Evolutionary conservation across 2,329 filamentous ascomycete genomes (phyloP).

Genomic region (Botryotinia narcissicola): DNA sequence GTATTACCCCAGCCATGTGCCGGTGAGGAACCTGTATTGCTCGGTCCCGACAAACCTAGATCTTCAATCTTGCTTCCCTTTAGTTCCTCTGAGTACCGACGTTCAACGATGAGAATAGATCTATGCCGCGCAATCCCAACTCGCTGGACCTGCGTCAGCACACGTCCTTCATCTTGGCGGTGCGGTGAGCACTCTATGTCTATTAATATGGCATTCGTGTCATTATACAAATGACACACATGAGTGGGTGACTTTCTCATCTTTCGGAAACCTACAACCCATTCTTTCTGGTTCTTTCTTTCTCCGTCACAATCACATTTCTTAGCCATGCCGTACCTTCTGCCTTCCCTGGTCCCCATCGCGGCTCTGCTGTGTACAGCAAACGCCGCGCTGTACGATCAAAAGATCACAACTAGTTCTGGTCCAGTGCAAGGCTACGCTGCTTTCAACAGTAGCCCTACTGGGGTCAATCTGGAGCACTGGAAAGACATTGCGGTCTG

Average conservation of each 20-base stretch:
- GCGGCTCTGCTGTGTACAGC: not conserved
- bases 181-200: not conserved
- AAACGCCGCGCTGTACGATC: slow-evolving; percentile 19
- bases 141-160: not conserved
- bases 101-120: not conserved
- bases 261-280: not conserved
- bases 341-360: not conserved
- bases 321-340: not conserved
- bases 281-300: not conserved
- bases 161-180: not conserved
- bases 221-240: not conserved
- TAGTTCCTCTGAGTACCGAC: not conserved
- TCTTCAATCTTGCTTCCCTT: not conserved
- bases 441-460: slow-evolving; percentile 24
- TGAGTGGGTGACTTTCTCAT: not conserved
- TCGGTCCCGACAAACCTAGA: not conserved
- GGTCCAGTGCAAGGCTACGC: slow-evolving; percentile 22
- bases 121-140: not conserved
- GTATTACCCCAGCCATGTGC: not conserved
- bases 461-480: slow-evolving; percentile 15
- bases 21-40: not conserved
- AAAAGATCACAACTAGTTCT: slow-evolving; percentile 21
- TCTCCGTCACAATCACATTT: not conserved
- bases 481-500: slow-evolving; percentile 33
- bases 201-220: not conserved